phyloP scores from a whole-genome alignment of 306 rosid species.

The Vicia sativa region DNA sequence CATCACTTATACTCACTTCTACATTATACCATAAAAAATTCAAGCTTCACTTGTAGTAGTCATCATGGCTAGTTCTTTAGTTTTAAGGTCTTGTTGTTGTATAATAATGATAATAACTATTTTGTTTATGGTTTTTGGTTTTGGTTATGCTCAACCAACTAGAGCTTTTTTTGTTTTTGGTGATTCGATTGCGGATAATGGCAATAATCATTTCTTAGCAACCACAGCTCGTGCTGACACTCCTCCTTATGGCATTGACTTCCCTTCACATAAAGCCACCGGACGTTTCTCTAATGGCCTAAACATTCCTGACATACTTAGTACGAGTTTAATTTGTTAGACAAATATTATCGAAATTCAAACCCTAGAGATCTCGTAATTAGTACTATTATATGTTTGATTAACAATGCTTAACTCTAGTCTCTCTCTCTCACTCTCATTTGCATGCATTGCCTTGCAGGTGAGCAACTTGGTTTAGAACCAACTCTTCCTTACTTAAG shows the following conservation, averaged over 20 bases:
- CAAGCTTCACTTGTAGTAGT: background rate
- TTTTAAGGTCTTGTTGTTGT: constrained; percentile 3
- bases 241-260: constrained; percentile 85
- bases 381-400: background rate
- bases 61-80: constrained; percentile 43
- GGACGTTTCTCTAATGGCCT: constrained; percentile 96
- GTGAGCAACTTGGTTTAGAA: constrained; percentile 67
- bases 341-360: too few species aligned
- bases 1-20: background rate
- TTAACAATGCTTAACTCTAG: background rate
- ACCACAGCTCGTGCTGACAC: constrained; percentile 86
- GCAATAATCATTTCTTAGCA: constrained; percentile 81
- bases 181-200: constrained; percentile 87
- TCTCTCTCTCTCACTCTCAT: too few species aligned
- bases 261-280: constrained; percentile 63
- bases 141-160: constrained; percentile 36
- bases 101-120: constrained; percentile 16
- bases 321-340: constrained; percentile 37
- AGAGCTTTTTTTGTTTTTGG: constrained; percentile 89
- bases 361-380: too few species aligned
- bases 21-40: background rate
- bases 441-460: constrained; percentile 39
- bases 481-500: constrained; percentile 77
- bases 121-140: constrained; percentile 23
- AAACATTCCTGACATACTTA: constrained; percentile 78